Evolutionary conservation across 139 green algal genomes (phyloP).

Genomic region (Picochlorum costavermella): DNA sequence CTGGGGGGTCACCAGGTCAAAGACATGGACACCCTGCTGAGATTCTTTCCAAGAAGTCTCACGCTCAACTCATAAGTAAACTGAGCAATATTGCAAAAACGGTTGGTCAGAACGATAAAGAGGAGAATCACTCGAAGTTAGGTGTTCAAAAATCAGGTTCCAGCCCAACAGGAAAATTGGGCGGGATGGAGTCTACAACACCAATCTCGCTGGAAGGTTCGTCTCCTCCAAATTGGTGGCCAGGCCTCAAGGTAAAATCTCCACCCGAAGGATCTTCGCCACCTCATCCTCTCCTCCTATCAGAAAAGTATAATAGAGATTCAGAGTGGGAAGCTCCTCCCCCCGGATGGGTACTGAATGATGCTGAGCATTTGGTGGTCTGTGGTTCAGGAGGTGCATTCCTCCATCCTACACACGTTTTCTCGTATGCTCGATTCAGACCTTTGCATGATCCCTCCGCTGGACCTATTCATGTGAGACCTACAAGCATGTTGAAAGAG

Average conservation of each 20-base stretch:
- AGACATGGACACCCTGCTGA: not conserved
- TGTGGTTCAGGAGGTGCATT: conserved; percentile 73
- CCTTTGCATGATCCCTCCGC: conserved; percentile 43
- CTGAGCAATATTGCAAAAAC: not conserved
- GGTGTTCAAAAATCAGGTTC: too few species aligned
- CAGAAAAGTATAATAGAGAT: not conserved
- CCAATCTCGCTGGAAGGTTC: not conserved
- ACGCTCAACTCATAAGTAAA: not conserved
- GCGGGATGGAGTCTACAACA: not conserved
- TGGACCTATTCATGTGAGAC: conserved; percentile 28
- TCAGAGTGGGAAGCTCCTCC: conserved; percentile 12
- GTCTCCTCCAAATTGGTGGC: not conserved
- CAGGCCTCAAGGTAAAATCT: not conserved
- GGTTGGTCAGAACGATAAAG: too few species aligned
- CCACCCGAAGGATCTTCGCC: not conserved
- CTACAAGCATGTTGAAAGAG: conserved; percentile 25
- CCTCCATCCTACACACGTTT: conserved; percentile 82
- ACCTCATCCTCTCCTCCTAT: too few species aligned
- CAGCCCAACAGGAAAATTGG: not conserved
- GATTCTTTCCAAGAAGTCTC: not conserved
- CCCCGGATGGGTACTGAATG: conserved; percentile 29
- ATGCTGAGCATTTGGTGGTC: conserved; percentile 79
- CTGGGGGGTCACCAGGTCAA: not conserved
- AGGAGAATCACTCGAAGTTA: too few species aligned
- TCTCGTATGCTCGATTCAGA: conserved; percentile 50